Evolutionary conservation across 2,329 filamentous ascomycete species (phyloP).

Genomic region (Byssothecium circinans): DNA sequence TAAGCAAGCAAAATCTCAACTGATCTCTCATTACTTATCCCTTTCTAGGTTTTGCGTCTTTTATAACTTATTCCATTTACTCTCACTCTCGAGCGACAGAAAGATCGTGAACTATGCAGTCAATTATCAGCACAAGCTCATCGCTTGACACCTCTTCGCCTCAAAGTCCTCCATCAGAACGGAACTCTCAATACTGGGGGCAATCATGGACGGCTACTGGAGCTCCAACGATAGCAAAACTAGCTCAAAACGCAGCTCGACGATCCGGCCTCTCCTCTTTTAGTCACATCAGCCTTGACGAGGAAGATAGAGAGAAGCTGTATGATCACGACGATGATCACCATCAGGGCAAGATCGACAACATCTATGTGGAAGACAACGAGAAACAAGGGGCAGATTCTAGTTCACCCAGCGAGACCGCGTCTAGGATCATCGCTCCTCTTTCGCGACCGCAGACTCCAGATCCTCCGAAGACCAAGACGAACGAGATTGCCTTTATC

Average conservation of each 20-base stretch:
- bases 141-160: background rate
- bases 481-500: conserved; percentile 23
- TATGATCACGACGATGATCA: background rate
- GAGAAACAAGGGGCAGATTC: background rate
- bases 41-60: too few relatives aligned
- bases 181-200: background rate
- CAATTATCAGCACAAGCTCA: background rate
- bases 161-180: background rate
- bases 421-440: background rate
- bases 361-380: background rate
- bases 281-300: background rate
- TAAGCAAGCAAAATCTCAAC: background rate
- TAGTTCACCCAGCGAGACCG: background rate
- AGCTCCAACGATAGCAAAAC: background rate
- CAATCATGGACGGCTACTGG: background rate
- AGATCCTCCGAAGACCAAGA: conserved; percentile 4
- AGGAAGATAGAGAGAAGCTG: background rate
- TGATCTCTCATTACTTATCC: background rate
- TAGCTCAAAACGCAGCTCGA: background rate
- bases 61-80: too few relatives aligned
- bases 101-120: background rate
- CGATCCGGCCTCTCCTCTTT: background rate
- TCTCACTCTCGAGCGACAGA: background rate
- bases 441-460: background rate
- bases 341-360: background rate